Base-by-base conservation (phyloP, 1,284 basidiomycete genomes). In the Heterobasidion parviporum region DNA sequence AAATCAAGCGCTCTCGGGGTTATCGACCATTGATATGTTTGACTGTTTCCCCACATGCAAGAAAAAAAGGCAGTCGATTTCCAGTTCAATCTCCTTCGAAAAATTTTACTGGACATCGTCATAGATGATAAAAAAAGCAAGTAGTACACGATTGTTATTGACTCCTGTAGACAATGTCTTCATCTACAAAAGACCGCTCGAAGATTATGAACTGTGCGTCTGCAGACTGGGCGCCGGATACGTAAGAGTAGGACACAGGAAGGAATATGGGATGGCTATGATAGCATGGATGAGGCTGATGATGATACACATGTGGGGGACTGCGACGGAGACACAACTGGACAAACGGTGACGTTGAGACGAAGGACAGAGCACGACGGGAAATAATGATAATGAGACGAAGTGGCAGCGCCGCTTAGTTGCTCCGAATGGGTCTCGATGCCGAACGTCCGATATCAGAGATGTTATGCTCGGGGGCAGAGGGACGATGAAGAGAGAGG, bases 401-500 rank as follows among this genome's bases (percentile, higher is more conserved):
- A n/a, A 18, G 14, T 26, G 26, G 26, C 26, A 5, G 26, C 26
- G 36, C 36, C 26, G 8, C 32, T 47, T n/a, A 53, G 55, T 53
- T 58, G 46, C 57, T 61, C 35, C 35, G 61, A 47, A 61, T 61
- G 15, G 55, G 54, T 20, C 59, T 57, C 36, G 59, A 50, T 18
- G 60, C 26, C 35, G 60, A 54, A n/a, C 52, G 59, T n/a, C 52
- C 50, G 8, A 50, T 50, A 38, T 56, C 60, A 16, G 52, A 50
- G 43, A 61, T 56, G 44, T 18, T 38, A 18, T 55, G 59, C 12
- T 56, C 59, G 6, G 48, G 60, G 54, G 35, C 52, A 32, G 54
- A 41, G 38, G 54, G 52, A 36, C 32, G 53, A 64, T 90, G 88
- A 50, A 89, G 73, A 48, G 76, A 76, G 56, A 90, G 77, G 45